A percentile compares a stretch with the other conserved stretches of the same genome.
phyloP scores from a whole-genome alignment of 2,329 filamentous ascomycete species.

The Fusarium tjaetaba region DNA sequence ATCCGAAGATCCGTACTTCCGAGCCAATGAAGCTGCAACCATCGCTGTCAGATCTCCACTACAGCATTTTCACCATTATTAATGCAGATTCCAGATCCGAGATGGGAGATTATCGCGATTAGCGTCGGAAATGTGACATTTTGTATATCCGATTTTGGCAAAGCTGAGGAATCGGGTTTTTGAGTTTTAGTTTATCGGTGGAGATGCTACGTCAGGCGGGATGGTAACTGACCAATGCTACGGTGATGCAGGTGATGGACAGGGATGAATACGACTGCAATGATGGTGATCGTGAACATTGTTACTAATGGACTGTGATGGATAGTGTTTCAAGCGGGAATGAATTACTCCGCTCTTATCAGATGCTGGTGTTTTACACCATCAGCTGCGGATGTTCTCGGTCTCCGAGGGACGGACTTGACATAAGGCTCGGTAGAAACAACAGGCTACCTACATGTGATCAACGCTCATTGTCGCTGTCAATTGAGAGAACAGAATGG shows the following conservation, averaged over 20 bases:
- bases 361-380: too few species aligned
- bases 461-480: fast-evolving
- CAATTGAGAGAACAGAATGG: fast-evolving
- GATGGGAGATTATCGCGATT: not conserved
- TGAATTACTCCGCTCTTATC: not conserved
- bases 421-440: not conserved
- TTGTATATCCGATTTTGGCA: constrained; percentile 7
- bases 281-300: not conserved
- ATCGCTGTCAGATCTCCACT: not conserved
- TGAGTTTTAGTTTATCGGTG: not conserved
- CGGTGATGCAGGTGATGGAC: not conserved
- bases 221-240: not conserved
- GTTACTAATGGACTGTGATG: not conserved
- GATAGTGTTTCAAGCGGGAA: not conserved
- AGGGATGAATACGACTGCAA: not conserved
- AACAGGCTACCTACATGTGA: fast-evolving
- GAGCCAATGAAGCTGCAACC: not conserved
- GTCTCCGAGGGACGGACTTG: fast-evolving
- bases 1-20: constrained; percentile 25
- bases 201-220: not conserved
- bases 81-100: constrained; percentile 8
- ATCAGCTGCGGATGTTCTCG: fast-evolving
- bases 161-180: not conserved
- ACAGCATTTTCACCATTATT: not conserved
- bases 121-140: not conserved